Base-by-base conservation (phyloP, 176 grass and related monocot genomes). In the Guadua angustifolia region DNA sequence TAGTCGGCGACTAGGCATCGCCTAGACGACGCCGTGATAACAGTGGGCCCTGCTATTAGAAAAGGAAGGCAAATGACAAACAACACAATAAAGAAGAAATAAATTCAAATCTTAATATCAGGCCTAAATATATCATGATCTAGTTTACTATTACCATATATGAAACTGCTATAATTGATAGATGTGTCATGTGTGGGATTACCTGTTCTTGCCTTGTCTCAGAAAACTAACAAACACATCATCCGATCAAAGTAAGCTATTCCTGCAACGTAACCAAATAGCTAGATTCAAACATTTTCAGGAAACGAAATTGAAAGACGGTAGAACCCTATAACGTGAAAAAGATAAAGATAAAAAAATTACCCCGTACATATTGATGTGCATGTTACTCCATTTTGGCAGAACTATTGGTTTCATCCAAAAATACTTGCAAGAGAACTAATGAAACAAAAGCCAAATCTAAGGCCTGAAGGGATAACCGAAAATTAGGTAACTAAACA, bases 241-340 rank as follows among this genome's bases (percentile, higher is more conserved):
- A 22, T 74, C 43, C 1, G 11, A 80, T 61, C 29, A 16, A 79
- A 79, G 46, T 81, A 43, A 43, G 22, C 52, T 29, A 26, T 43
- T 80, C 53, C 50, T 76, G 38, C 46, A 82, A n/a, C 8, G 51
- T n/a, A 77, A 83, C 17, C 17, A 77, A 58, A 82, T 73, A 62
- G 56, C 6, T 9, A 26, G 51, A 1, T 53, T n/a, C 17, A 63
- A 72, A 79, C 4, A 64, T 7, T 13, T 7, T 1, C 66, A 64
- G 19, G 13, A 64, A 83, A 73, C 24, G 4, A 14, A 52, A 78
- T 52, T 3, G 2, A 24, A 42, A 67, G 19, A 50, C 51, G 22
- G 15, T 38, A 50, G 39, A 50, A 35, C 6, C 21, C 51, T 59
- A 35, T 61, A 66, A 39, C 1, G 0, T 66, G 56, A 44, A 73